Base-by-base conservation (phyloP, 2,329 filamentous ascomycete species). In the Aquanectria penicillioides region DNA sequence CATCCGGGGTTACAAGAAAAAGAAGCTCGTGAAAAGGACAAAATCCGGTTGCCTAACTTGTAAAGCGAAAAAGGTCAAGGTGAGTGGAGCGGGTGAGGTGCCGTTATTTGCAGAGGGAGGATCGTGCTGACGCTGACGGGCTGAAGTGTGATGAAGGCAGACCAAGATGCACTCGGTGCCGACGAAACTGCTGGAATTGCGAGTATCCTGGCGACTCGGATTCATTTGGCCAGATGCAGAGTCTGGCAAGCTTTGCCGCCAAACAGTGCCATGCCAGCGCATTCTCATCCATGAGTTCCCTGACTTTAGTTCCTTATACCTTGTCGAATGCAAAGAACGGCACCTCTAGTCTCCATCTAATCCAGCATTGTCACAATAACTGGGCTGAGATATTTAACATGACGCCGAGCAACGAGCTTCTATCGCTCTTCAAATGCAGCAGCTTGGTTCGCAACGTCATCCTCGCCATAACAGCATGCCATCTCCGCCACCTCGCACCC, bases 121-220 rank as follows among this genome's bases (percentile, higher is more conserved):
- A 6, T n/a, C n/a, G n/a, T n/a, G 12, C 41, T 46, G 17, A 46
- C 23, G 6, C 6, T 46, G n/a, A n/a, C n/a, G n/a, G n/a, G 28
- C 1, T 12, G 3, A n/a, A 46, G 41, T 46, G 41, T 15, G 41
- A 46, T 15, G 41, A 46, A 9, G 22, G 26, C 26, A 46, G 41
- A 17, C 41, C 41, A 8, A 46, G 29, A 11, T 46, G 41, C 28
- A 15, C 12, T 28, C 20, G 41, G 12, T 46, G 41, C 18, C 29
- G 22, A 46, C 22, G 41, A 46, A 46, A 46, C 28, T 26, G 41
- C 41, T 46, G 41, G 41, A 28, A 28, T 5, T 46, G 41, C 41
- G 17, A 31, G 7, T 46, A 46, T 12, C n/a, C 17, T 3, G 41
- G 41, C 18, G 41, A 46, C 17, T 26, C 29, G 11, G 33, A 6